Conservation (phyloP, 2,329 filamentous ascomycete species). For the Setomelanomma holmii region DNA sequence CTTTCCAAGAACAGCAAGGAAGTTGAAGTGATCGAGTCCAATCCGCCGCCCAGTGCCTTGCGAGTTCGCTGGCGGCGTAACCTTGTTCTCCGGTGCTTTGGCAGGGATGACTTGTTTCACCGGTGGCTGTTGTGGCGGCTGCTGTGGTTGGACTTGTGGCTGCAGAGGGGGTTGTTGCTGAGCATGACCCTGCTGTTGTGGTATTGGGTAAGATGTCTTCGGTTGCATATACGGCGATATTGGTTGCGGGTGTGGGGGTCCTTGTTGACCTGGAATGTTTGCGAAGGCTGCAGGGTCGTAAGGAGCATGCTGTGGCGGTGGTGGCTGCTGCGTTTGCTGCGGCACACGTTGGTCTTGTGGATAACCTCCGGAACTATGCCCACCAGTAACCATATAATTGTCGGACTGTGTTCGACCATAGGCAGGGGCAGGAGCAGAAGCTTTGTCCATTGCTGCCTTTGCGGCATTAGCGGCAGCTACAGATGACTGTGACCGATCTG, state of each 20-base stretch:
- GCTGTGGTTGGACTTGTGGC: constrained; percentile 42
- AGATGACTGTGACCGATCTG: constrained; percentile 58
- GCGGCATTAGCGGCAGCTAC: constrained; percentile 57
- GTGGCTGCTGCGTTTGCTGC: constrained; percentile 45
- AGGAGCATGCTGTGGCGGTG: constrained; percentile 61
- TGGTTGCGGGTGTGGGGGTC: constrained; percentile 37
- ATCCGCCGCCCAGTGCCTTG: constrained; percentile 82
- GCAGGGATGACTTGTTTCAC: constrained; percentile 46
- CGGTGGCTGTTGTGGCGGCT: constrained; percentile 19
- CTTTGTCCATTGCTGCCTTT: constrained; percentile 56
- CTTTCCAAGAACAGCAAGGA: constrained; percentile 96
- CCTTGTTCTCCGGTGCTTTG: constrained; percentile 57
- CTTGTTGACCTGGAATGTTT: constrained; percentile 47
- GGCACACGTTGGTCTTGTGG: constrained; percentile 50
- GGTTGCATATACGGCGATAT: constrained; percentile 37
- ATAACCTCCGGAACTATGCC: constrained; percentile 45
- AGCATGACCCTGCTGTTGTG: constrained; percentile 58
- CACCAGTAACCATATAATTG: constrained; percentile 40
- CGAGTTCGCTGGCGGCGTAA: constrained; percentile 71
- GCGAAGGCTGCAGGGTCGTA: constrained; percentile 84
- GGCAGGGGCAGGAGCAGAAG: constrained; percentile 44
- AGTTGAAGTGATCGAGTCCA: constrained; percentile 98
- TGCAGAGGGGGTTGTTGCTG: constrained; percentile 55
- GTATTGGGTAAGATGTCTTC: constrained; percentile 48
- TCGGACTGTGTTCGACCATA: constrained; percentile 57